phyloP scores from a whole-genome alignment of 176 grass and related monocot species.

The Pontederia paniculata region DNA sequence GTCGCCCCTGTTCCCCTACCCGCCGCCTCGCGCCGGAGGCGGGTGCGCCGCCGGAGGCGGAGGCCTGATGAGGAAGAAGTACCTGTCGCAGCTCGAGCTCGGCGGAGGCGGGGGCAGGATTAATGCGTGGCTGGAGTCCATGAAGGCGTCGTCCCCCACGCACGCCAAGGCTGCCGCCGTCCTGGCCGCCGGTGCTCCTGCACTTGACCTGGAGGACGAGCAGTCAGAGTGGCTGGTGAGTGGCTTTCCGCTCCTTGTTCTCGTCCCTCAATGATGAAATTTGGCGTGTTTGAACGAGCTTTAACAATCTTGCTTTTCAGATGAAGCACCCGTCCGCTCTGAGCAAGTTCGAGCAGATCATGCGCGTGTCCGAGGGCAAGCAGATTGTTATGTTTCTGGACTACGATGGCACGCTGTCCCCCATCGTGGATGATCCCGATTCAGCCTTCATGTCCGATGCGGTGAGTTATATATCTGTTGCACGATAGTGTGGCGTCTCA shows the following conservation, averaged over 20 bases:
- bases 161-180: constrained; percentile 47
- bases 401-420: constrained; percentile 91
- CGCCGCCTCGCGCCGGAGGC: constrained; percentile 25
- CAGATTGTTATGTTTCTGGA: constrained; percentile 82
- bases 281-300: background rate
- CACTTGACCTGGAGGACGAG: constrained; percentile 24
- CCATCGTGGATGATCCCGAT: constrained; percentile 78
- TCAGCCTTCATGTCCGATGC: constrained; percentile 59
- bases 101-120: constrained; percentile 31
- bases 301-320: constrained; percentile 17
- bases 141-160: constrained; percentile 85
- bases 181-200: background rate
- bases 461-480: constrained; percentile 4
- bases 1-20: constrained; percentile 23
- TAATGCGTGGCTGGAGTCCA: constrained; percentile 66
- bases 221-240: constrained; percentile 60
- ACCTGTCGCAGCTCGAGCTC: constrained; percentile 42
- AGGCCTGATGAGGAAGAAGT: constrained; percentile 29
- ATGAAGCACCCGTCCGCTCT: constrained; percentile 71
- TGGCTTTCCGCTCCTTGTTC: background rate
- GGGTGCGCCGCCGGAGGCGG: constrained; percentile 19
- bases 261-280: background rate
- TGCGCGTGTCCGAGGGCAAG: constrained; percentile 43
- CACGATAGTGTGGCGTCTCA: background rate
- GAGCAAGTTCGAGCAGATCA: constrained; percentile 35